phyloP scores from a whole-genome alignment of 1,139 yeast species.

The Yamadazyma epiphylla region DNA sequence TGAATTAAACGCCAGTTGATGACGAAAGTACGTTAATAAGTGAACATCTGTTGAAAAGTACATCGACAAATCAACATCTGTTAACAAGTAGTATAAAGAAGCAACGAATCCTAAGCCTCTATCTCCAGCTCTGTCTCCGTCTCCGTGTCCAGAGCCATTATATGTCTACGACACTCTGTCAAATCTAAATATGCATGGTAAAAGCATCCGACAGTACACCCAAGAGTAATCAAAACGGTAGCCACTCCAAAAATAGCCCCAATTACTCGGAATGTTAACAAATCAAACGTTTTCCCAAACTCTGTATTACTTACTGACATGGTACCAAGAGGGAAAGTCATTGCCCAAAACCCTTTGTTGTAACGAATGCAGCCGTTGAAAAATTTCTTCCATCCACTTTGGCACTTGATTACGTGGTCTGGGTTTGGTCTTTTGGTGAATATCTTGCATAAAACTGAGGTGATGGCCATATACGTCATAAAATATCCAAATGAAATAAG shows the following conservation, averaged over 20 bases:
- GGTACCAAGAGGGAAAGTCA: conserved; percentile 89
- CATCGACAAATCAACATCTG: no score
- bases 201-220: conserved; percentile 27
- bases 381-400: conserved; percentile 10
- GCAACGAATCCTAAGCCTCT: no score
- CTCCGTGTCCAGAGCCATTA: no score
- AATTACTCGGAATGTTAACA: conserved; percentile 55
- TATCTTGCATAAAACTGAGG: conserved; percentile 37
- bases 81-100: no score
- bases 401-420: conserved; percentile 14
- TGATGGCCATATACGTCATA: conserved; percentile 53
- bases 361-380: conserved; percentile 37
- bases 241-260: conserved; percentile 57
- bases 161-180: no score
- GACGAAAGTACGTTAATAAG: no score
- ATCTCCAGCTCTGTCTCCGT: no score
- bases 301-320: conserved; percentile 61
- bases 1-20: no score
- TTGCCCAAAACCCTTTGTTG: conserved; percentile 73
- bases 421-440: conserved; percentile 26
- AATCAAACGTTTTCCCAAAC: conserved; percentile 37
- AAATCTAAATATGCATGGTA: conserved; percentile 10
- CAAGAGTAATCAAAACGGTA: conserved; percentile 24
- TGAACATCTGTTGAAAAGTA: no score
- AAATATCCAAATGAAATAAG: conserved; percentile 62